Evolutionary conservation across 495 filamentous ascomycete species (phyloP), one percentile per base, ranked within the genome.

Genomic region (Aspergillus cristatus): DNA sequence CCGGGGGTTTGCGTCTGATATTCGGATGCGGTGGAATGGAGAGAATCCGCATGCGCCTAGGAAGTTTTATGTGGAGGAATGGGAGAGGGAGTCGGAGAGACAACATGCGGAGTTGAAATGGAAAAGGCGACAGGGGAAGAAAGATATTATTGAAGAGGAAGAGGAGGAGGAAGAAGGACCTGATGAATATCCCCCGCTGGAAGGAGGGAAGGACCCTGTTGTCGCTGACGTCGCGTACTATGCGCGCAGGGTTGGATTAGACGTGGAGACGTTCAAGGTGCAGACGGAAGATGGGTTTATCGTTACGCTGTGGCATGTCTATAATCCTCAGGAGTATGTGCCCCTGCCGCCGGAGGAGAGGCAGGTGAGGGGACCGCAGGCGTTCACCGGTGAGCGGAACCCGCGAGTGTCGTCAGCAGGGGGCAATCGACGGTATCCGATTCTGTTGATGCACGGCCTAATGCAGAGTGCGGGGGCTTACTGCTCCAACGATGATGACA

Each of bases 211-310:
- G 26, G 90, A 97, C 53, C 77, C 72, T 2, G 53, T 96, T 3
- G 53, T 85, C 7, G 84, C 81, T 51, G 82, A 95, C 55, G 76
- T 89, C 7, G 72, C 73, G 4, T 93, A 96, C 53, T 97, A 97
- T 54, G 90, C 90, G 0, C 69, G 85, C 25, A 65, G 88, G 12
- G 90, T 95, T 1, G 91, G 90, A 6, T 70, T 97, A 4, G 86
- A 95, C 41, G 75, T 85, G 13, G 91, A 96, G 50, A 74, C 72
- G 14, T 87, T 83, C 51, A 67, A 83, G 25, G 87, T 96, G 0
- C 78, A 94, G 57, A 97, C 91, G 0, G 90, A 96, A 57, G 90
- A 97, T 51, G 91, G 90, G 3, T 96, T 94, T 53, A 74, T 96
- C 43, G 81, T 97, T 39, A 72, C 78, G 13, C 64, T 97, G 1